Percentiles rank a stretch among this genome's conserved stretches.
These are phyloP conservation scores for Colletotrichum tropicale DNA, from an alignment of 2,329 filamentous ascomycete species.

Conservation along the genomic window DNA sequence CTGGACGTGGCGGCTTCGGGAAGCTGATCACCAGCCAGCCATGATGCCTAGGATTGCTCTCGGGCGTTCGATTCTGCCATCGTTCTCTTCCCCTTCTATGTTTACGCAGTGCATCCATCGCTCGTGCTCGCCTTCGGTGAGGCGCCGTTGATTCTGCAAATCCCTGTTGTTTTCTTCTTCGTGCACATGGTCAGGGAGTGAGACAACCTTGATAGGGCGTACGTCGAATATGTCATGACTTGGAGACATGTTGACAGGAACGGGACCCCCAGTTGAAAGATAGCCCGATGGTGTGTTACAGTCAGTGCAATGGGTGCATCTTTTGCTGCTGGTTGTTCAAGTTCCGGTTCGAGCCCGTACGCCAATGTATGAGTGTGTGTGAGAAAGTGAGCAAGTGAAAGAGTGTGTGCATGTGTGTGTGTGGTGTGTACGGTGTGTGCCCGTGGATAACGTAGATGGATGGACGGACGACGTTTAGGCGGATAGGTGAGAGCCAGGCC, in stretches of 20 bases:
- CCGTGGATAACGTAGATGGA: neutral
- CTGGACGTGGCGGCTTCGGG: neutral
- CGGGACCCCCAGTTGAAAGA: neutral
- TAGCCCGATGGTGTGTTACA: neutral
- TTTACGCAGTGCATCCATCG: neutral
- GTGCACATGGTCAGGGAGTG: constrained; percentile 1
- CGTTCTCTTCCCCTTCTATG: neutral
- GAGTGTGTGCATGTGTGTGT: neutral
- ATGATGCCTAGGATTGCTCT: neutral
- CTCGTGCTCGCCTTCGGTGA: neutral
- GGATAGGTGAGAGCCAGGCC: neutral
- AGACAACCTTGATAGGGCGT: neutral
- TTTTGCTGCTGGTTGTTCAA: neutral
- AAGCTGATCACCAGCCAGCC: neutral
- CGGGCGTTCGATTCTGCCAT: neutral
- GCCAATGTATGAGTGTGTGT: neutral
- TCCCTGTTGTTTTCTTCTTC: neutral
- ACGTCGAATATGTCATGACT: constrained; percentile 14
- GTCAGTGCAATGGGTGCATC: neutral
- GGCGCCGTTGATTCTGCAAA: neutral
- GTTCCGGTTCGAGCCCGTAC: neutral
- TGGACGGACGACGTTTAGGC: constrained; percentile 3
- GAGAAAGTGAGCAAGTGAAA: neutral
- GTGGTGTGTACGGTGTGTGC: neutral
- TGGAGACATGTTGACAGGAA: constrained; percentile 8